Conservation (phyloP, 768 basidiomycete species). For the Phaffia australis region DNA sequence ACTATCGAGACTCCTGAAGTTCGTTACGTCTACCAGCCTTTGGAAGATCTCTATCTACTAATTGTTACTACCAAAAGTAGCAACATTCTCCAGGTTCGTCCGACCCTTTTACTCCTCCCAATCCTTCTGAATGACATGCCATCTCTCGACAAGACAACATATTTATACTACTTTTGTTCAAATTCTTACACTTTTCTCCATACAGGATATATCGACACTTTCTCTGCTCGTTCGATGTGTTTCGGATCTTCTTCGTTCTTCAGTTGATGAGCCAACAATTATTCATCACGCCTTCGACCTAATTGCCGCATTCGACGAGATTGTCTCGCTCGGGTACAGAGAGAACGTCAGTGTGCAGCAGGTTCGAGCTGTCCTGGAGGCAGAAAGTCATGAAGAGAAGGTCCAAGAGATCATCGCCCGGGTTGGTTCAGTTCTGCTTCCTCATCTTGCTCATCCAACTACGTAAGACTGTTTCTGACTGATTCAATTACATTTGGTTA, state of each 20-base stretch:
- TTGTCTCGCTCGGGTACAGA: slow-evolving; percentile 68
- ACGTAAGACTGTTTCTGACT: not conserved
- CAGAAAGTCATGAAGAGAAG: slow-evolving; percentile 46
- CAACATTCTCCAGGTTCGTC: slow-evolving; percentile 72
- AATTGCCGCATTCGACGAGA: slow-evolving; percentile 90
- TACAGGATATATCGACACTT: slow-evolving; percentile 81
- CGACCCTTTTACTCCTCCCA: not conserved
- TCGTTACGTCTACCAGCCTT: slow-evolving; percentile 89
- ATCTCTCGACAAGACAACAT: no score
- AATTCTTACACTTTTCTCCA: not conserved
- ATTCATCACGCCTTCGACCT: slow-evolving; percentile 83
- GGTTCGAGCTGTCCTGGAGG: slow-evolving; percentile 43
- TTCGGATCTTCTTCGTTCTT: slow-evolving; percentile 70
- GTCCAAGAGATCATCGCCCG: slow-evolving; percentile 97
- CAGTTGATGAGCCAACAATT: slow-evolving; percentile 73
- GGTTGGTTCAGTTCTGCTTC: slow-evolving; percentile 43
- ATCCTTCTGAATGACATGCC: not conserved
- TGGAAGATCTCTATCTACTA: slow-evolving; percentile 93
- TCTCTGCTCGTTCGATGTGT: slow-evolving; percentile 89
- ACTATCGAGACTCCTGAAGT: slow-evolving; percentile 93
- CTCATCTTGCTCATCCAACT: not conserved
- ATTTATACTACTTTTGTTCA: not conserved
- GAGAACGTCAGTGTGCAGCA: slow-evolving; percentile 43
- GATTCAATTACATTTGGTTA: not conserved
- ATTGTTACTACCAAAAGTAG: slow-evolving; percentile 96